Conservation (phyloP, 306 rosid genomes). For the Alnus rubra region DNA sequence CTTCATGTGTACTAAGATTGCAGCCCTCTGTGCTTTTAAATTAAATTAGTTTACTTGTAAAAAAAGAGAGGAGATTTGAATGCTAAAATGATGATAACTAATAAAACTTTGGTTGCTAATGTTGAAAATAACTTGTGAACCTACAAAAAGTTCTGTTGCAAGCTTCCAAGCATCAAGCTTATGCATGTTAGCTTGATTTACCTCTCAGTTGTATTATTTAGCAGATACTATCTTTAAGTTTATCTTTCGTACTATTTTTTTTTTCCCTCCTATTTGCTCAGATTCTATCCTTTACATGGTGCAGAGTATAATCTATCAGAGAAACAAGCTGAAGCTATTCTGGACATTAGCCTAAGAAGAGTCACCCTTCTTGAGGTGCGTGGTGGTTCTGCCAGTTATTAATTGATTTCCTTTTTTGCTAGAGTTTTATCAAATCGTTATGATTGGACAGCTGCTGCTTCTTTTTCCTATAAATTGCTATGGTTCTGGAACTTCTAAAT, state of each 20-base stretch:
- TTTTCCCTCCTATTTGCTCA: neutral
- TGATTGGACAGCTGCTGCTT: neutral
- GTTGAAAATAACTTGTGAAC: too few species aligned
- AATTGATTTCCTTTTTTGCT: neutral
- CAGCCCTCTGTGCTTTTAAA: too few species aligned
- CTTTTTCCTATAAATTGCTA: neutral
- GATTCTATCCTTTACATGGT: constrained; percentile 11
- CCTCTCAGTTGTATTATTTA: neutral
- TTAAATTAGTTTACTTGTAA: too few species aligned
- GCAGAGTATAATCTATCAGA: constrained; percentile 84
- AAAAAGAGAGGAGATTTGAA: neutral
- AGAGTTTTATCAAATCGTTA: neutral
- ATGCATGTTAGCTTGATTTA: neutral
- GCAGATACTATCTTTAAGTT: neutral
- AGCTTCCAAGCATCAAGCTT: neutral
- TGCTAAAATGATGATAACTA: neutral
- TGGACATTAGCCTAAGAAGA: constrained; percentile 88
- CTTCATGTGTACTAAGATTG: too few species aligned
- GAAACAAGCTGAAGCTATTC: constrained; percentile 93
- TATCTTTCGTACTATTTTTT: neutral
- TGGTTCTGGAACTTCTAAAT: neutral
- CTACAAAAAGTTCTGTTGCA: neutral
- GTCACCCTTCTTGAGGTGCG: constrained; percentile 82
- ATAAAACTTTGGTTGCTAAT: neutral
- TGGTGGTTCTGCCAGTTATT: constrained; percentile 15